phyloP scores from a whole-genome alignment of 768 basidiomycete genomes.

The Russula dissimulans region DNA sequence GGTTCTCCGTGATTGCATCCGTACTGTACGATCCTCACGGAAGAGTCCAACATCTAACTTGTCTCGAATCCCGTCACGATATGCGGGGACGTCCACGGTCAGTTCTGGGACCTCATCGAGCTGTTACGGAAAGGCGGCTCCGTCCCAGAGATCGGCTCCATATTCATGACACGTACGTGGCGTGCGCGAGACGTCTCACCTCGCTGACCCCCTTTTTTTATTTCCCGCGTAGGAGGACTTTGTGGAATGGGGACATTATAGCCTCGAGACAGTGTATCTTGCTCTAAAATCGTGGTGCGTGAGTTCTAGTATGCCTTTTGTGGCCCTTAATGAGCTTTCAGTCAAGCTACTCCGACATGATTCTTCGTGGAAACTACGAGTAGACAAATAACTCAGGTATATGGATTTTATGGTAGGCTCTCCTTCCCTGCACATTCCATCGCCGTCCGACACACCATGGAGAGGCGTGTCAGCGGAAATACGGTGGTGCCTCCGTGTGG shows the following conservation, averaged over 20 bases:
- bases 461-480: conserved; percentile 99
- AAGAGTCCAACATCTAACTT: conserved; percentile 95
- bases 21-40: conserved; percentile 60
- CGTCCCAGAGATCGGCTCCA: conserved; percentile 72
- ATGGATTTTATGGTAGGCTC: conserved; percentile 85
- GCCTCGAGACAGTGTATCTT: no score
- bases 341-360: conserved; percentile 80
- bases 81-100: conserved; percentile 94
- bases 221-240: conserved; percentile 70
- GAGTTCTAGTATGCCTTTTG: no score
- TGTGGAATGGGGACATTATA: conserved; percentile 86
- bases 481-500: conserved; percentile 92
- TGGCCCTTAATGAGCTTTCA: not conserved
- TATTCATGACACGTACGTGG: no score
- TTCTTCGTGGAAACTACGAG: conserved; percentile 93
- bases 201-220: conserved; percentile 15
- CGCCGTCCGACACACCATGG: conserved; percentile 6
- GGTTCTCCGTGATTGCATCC: no score
- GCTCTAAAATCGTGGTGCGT: no score
- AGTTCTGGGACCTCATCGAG: conserved; percentile 86
- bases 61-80: conserved; percentile 36
- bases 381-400: conserved; percentile 95
- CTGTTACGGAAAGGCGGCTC: conserved; percentile 77
- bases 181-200: conserved; percentile 25
- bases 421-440: not conserved